A percentile compares a stretch with the other conserved stretches of the same genome.
These are phyloP conservation scores for Millerozyma acaciae DNA, from an alignment of 805 yeast genomes.

Conservation along the genomic window DNA sequence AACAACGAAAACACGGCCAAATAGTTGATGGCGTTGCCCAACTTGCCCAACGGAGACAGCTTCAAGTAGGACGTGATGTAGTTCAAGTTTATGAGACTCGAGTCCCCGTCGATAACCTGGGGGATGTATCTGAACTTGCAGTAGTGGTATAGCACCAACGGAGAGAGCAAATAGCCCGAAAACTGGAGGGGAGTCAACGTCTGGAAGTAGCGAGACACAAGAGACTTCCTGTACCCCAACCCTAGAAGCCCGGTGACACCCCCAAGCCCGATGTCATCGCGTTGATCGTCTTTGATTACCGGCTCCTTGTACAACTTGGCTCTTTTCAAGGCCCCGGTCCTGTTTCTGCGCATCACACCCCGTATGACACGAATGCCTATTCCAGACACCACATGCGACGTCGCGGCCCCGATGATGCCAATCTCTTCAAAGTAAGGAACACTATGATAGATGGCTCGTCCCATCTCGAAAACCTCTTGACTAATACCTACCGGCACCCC, in stretches of 20 bases:
- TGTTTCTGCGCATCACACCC: slow-evolving; percentile 13
- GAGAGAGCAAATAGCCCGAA: slow-evolving; percentile 54
- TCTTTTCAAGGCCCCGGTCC: background rate
- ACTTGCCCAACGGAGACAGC: slow-evolving; percentile 10
- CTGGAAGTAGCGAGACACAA: slow-evolving; percentile 42
- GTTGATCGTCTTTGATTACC: slow-evolving; percentile 27
- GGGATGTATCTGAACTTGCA: slow-evolving; percentile 49
- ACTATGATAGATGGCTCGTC: slow-evolving; percentile 56
- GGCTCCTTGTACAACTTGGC: slow-evolving; percentile 8
- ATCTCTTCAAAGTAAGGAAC: slow-evolving; percentile 46
- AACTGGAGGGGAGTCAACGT: slow-evolving; percentile 52
- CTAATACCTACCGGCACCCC: slow-evolving; percentile 39
- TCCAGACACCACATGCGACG: slow-evolving; percentile 54
- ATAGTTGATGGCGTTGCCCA: slow-evolving; percentile 26
- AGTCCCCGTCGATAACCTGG: slow-evolving; percentile 57
- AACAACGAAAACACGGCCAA: slow-evolving; percentile 30
- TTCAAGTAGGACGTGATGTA: slow-evolving; percentile 42
- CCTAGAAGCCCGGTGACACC: slow-evolving; percentile 58
- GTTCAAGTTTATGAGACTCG: slow-evolving; percentile 50
- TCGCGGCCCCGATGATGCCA: slow-evolving; percentile 44
- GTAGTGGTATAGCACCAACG: slow-evolving; percentile 45
- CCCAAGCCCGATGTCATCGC: slow-evolving; percentile 55
- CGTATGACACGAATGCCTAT: slow-evolving; percentile 40
- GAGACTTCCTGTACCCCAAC: slow-evolving; percentile 47
- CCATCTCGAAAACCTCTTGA: slow-evolving; percentile 55